A percentile compares a stretch with the other conserved stretches of the same genome.
These are phyloP conservation scores for Wakefieldia striispora DNA, from an alignment of 768 basidiomycete species.

Conservation along the genomic window DNA sequence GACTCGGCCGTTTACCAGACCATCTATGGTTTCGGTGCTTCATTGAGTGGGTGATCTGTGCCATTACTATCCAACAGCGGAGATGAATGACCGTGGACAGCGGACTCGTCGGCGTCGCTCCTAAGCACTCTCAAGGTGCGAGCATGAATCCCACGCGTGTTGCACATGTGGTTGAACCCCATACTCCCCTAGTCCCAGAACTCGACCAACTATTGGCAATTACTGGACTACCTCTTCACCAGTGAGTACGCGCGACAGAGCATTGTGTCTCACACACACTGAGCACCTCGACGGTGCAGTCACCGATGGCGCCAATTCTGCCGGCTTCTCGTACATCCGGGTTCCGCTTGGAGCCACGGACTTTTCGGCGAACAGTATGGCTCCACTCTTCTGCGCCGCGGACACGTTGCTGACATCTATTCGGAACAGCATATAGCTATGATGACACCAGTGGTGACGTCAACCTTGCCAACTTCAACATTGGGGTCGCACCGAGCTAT, in stretches of 20 bases:
- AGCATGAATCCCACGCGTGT: background rate
- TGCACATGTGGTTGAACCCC: background rate
- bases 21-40: conserved; percentile 65
- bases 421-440: conserved; percentile 55
- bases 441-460: conserved; percentile 65
- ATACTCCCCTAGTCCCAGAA: conserved; percentile 43
- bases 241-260: conserved; percentile 11
- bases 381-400: background rate
- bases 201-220: conserved; percentile 52
- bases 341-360: conserved; percentile 73
- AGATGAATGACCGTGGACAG: conserved; percentile 33
- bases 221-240: conserved; percentile 60
- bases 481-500: conserved; percentile 57
- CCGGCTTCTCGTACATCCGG: conserved; percentile 68
- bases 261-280: background rate
- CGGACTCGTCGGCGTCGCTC: conserved; percentile 66
- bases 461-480: conserved; percentile 54
- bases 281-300: conserved; percentile 29
- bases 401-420: conserved; percentile 3
- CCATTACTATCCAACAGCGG: background rate
- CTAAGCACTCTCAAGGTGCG: conserved; percentile 65
- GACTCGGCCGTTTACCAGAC: conserved; percentile 56
- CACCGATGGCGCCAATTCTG: conserved; percentile 56
- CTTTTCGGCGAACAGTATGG: conserved; percentile 59
- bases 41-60: conserved; percentile 48